Evolutionary conservation across 2,329 filamentous ascomycete genomes (phyloP).

Genomic region (Nigrospora oryzae): DNA sequence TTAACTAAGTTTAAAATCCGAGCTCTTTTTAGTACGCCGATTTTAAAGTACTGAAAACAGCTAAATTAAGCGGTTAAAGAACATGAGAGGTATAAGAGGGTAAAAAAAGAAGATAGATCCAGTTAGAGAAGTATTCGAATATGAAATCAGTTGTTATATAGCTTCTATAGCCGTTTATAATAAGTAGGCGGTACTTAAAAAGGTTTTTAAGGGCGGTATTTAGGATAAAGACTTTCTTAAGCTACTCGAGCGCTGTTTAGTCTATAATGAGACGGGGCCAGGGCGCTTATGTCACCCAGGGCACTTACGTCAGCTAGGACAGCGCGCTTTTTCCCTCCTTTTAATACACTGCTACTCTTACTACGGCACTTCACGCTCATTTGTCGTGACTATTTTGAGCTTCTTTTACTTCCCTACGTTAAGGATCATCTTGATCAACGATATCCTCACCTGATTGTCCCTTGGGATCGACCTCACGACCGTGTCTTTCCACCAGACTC

Average conservation of each 20-base stretch:
- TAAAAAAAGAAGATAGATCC: constrained; percentile 1
- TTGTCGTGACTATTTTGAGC: too few species aligned
- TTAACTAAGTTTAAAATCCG: not conserved
- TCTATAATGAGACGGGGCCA: not conserved
- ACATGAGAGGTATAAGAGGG: not conserved
- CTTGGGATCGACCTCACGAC: too few species aligned
- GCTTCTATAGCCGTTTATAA: constrained; percentile 1
- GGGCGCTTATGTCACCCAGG: too few species aligned
- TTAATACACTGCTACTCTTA: too few species aligned
- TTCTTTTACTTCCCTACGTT: too few species aligned
- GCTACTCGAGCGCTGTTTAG: not conserved
- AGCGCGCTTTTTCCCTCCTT: too few species aligned
- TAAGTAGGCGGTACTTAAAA: not conserved
- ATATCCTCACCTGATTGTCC: too few species aligned
- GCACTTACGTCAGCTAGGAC: too few species aligned
- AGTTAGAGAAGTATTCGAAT: not conserved
- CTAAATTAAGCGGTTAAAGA: not conserved
- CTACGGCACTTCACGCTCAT: too few species aligned
- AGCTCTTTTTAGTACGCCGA: constrained; percentile 1
- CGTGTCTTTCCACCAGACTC: too few species aligned
- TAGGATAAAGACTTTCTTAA: constrained; percentile 1
- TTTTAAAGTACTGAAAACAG: constrained; percentile 1
- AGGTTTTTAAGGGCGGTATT: not conserved
- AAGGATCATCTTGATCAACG: too few species aligned
- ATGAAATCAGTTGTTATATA: too few species aligned